A percentile compares a stretch with the other conserved stretches of the same genome.
phyloP scores from a whole-genome alignment of 2,329 filamentous ascomycete genomes.

The Endoconidiophora polonica region DNA sequence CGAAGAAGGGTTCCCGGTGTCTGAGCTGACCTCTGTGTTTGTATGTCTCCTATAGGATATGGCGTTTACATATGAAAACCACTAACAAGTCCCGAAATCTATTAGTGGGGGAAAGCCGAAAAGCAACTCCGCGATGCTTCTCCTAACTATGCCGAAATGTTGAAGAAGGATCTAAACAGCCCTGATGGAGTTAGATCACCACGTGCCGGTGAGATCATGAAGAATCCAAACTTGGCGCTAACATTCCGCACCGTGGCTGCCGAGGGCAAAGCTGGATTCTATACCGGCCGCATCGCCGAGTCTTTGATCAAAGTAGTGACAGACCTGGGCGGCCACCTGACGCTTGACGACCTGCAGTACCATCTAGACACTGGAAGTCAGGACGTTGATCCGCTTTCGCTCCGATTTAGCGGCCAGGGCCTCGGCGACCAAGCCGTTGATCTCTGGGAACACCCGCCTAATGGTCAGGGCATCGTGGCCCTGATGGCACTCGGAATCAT shows the following conservation, averaged over 20 bases:
- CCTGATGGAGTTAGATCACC: conserved; percentile 59
- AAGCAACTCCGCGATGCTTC: conserved; percentile 51
- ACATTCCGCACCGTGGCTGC: conserved; percentile 67
- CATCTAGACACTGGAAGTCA: conserved; percentile 56
- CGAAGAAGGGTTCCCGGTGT: conserved; percentile 80
- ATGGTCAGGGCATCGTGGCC: conserved; percentile 89
- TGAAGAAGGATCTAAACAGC: conserved; percentile 58
- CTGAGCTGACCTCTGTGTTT: conserved; percentile 53
- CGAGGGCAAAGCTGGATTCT: conserved; percentile 82
- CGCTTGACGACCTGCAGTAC: conserved; percentile 61
- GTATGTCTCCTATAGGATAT: conserved; percentile 30
- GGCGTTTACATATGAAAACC: neutral
- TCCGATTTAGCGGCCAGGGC: conserved; percentile 54
- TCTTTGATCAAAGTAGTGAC: conserved; percentile 63
- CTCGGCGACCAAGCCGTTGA: conserved; percentile 55
- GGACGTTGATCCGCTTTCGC: conserved; percentile 67
- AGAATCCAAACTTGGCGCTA: conserved; percentile 61
- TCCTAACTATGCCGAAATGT: conserved; percentile 72
- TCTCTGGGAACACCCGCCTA: conserved; percentile 93
- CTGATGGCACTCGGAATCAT: conserved; percentile 88
- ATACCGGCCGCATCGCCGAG: conserved; percentile 67
- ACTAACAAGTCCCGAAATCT: neutral
- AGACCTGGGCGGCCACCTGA: conserved; percentile 60
- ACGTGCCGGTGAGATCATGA: conserved; percentile 70
- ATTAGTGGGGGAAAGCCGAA: conserved; percentile 57